Conservation (phyloP, 2,329 filamentous ascomycete species). For the Microdochium bolleyi region DNA sequence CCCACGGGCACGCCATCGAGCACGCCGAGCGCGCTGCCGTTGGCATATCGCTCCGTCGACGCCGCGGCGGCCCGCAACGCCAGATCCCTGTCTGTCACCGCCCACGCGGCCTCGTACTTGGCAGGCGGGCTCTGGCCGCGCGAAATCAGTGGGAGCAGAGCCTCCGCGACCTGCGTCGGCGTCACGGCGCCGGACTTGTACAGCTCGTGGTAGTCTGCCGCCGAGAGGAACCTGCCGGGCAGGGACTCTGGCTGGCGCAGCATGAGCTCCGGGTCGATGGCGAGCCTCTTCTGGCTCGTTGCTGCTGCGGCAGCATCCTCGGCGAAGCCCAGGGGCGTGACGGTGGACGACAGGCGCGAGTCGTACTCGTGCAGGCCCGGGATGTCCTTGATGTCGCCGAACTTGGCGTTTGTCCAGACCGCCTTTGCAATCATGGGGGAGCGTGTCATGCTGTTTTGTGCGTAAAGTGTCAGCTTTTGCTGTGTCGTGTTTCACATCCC, state of each 20-base stretch:
- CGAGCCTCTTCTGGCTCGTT: conserved; percentile 20
- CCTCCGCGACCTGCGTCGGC: conserved; percentile 63
- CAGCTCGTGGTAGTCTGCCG: conserved; percentile 68
- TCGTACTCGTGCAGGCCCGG: conserved; percentile 34
- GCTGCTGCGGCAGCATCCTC: conserved; percentile 10
- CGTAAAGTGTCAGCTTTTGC: background rate
- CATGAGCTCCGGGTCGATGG: conserved; percentile 32
- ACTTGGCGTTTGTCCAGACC: conserved; percentile 63
- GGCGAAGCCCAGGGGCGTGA: conserved; percentile 39
- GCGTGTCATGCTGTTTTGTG: conserved; percentile 17
- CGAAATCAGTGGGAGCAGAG: conserved; percentile 62
- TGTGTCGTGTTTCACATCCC: conserved; percentile 5
- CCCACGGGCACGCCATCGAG: conserved; percentile 79
- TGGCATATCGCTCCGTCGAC: conserved; percentile 65
- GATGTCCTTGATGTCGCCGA: conserved; percentile 37
- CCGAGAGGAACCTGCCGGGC: conserved; percentile 54
- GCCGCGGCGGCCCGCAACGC: conserved; percentile 61
- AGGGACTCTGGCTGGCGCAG: conserved; percentile 29
- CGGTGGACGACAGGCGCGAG: conserved; percentile 46
- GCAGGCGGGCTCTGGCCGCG: conserved; percentile 44
- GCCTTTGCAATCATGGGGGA: conserved; percentile 53
- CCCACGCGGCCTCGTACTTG: conserved; percentile 64
- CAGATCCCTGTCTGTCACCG: conserved; percentile 55
- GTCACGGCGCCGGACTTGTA: conserved; percentile 65
- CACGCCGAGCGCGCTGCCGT: conserved; percentile 56